Percentiles rank a stretch among this genome's conserved stretches.
Conservation (phyloP, 345 rosid genomes). For the Capsella bursapastoris region DNA sequence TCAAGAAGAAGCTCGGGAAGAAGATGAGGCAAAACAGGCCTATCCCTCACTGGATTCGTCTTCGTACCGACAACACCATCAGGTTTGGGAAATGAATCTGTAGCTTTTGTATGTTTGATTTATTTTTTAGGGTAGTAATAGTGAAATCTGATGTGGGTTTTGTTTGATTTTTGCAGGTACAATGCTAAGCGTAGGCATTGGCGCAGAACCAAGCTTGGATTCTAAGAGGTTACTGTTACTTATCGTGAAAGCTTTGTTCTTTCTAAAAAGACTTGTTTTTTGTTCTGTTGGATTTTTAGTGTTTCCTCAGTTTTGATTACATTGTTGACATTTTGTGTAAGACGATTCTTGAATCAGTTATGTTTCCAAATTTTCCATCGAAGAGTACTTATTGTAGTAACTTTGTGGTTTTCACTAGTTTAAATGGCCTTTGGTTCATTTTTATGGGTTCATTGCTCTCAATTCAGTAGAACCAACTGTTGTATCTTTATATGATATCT, state of each 20-base stretch:
- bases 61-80: slow-evolving; percentile 71
- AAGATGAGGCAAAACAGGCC: slow-evolving; percentile 83
- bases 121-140: background rate
- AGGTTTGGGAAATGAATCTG: slow-evolving; percentile 38
- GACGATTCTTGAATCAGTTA: slow-evolving; percentile 5
- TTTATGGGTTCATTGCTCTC: background rate
- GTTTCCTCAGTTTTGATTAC: slow-evolving; percentile 3
- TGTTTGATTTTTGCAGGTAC: slow-evolving; percentile 47
- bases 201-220: slow-evolving; percentile 68
- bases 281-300: background rate
- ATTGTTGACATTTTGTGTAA: slow-evolving; percentile 31
- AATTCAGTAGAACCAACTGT: background rate
- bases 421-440: background rate
- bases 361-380: background rate
- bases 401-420: background rate
- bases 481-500: background rate
- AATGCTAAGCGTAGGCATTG: slow-evolving; percentile 75
- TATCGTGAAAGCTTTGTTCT: slow-evolving; percentile 8
- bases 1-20: slow-evolving; percentile 68
- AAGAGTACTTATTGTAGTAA: background rate
- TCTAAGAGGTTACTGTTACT: slow-evolving; percentile 31
- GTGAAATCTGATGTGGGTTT: background rate
- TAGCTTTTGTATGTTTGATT: background rate
- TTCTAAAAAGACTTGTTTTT: background rate
- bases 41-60: slow-evolving; percentile 74